These are phyloP conservation scores for Pyricularia pennisetigena DNA, from an alignment of 2,329 filamentous ascomycete genomes.

Conservation along the genomic window DNA sequence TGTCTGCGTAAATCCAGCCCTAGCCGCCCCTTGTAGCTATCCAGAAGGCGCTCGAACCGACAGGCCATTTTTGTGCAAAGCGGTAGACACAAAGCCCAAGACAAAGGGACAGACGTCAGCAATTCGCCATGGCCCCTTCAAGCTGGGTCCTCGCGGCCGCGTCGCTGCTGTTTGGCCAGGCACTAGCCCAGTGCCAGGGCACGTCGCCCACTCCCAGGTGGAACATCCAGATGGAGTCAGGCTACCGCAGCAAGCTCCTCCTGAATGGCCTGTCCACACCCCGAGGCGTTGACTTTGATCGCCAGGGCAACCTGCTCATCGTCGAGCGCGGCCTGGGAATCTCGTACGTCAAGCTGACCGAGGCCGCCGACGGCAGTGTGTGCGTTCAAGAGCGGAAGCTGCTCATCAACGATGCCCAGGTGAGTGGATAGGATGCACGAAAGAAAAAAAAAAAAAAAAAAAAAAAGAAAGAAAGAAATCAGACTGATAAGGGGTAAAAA, in stretches of 20 bases:
- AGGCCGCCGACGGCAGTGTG: slow-evolving; percentile 2
- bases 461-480: background rate
- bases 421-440: background rate
- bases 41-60: background rate
- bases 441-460: background rate
- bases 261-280: slow-evolving; percentile 2
- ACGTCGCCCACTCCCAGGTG: background rate
- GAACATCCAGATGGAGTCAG: background rate
- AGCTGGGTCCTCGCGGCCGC: slow-evolving; percentile 2
- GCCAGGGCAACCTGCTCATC: slow-evolving; percentile 7
- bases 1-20: background rate
- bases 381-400: slow-evolving; percentile 6
- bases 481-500: slow-evolving; percentile 2
- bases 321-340: slow-evolving; percentile 6
- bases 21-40: background rate
- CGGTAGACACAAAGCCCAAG: background rate
- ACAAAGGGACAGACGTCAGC: background rate
- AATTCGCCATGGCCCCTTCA: background rate
- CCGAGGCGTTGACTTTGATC: slow-evolving; percentile 6
- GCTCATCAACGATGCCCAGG: slow-evolving; percentile 5
- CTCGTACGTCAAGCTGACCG: slow-evolving; percentile 3
- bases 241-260: slow-evolving; percentile 4
- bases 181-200: background rate
- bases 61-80: background rate
- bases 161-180: background rate